These are phyloP conservation scores for Canna indica DNA, from an alignment of 176 grass and related monocot genomes.

Conservation along the genomic window DNA sequence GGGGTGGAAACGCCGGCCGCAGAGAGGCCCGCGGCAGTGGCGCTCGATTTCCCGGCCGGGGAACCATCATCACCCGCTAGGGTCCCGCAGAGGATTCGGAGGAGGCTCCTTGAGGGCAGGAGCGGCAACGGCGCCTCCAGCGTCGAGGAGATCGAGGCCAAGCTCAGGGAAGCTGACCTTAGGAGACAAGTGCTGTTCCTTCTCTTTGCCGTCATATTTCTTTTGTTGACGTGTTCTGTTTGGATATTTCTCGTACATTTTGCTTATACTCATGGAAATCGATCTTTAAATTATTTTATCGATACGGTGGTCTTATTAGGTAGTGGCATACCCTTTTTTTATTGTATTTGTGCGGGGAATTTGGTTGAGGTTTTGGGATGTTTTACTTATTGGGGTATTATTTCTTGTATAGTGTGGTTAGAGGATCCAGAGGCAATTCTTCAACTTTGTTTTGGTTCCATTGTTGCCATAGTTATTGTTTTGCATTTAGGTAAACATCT, in stretches of 20 bases:
- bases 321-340: too few relatives aligned
- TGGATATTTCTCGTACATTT: not conserved
- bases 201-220: not conserved
- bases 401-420: too few relatives aligned
- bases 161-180: slow-evolving; percentile 77
- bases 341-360: too few relatives aligned
- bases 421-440: too few relatives aligned
- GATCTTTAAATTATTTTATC: too few relatives aligned
- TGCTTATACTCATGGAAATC: too few relatives aligned
- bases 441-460: too few relatives aligned
- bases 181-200: slow-evolving; percentile 55
- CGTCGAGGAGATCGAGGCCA: slow-evolving; percentile 87
- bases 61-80: slow-evolving; percentile 21
- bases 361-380: too few relatives aligned
- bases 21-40: slow-evolving; percentile 53
- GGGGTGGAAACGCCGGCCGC: slow-evolving; percentile 19
- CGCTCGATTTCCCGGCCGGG: slow-evolving; percentile 61
- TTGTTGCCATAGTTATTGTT: too few relatives aligned
- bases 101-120: slow-evolving; percentile 47
- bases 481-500: too few relatives aligned
- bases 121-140: slow-evolving; percentile 28
- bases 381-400: too few relatives aligned
- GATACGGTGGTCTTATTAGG: too few relatives aligned
- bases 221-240: not conserved
- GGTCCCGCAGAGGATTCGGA: slow-evolving; percentile 65